Percentiles rank a stretch among this genome's conserved stretches.
phyloP scores from a whole-genome alignment of 2,329 filamentous ascomycete genomes.

The Raffaelea ambrosiae region DNA sequence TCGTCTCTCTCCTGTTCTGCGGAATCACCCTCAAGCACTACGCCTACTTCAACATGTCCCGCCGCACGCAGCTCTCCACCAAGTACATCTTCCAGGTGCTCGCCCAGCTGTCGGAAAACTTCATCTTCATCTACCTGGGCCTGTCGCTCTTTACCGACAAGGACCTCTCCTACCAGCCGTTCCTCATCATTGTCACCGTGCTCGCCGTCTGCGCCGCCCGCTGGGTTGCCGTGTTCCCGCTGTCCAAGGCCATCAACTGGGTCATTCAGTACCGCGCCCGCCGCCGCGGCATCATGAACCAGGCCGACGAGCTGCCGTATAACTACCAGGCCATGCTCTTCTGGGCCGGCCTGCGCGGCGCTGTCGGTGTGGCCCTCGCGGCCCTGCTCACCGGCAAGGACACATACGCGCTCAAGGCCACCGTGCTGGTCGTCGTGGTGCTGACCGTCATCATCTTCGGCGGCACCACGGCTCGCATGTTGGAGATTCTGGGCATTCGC shows the following conservation, averaged over 20 bases:
- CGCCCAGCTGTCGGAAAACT: slow-evolving; percentile 94
- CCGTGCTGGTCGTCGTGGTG: slow-evolving; percentile 94
- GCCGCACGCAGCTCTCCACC: slow-evolving; percentile 91
- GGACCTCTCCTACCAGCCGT: slow-evolving; percentile 80
- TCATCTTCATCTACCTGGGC: slow-evolving; percentile 98
- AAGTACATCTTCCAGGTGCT: slow-evolving; percentile 96
- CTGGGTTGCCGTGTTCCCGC: slow-evolving; percentile 90
- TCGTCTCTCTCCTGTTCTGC: slow-evolving; percentile 93
- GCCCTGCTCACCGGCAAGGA: slow-evolving; percentile 80
- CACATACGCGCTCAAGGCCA: slow-evolving; percentile 75
- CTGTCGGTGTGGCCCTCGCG: slow-evolving; percentile 89
- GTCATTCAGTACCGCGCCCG: slow-evolving; percentile 80
- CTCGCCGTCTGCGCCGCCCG: slow-evolving; percentile 85
- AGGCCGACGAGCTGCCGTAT: slow-evolving; percentile 81
- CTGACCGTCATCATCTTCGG: slow-evolving; percentile 98
- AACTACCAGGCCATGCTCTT: slow-evolving; percentile 99
- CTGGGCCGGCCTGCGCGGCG: slow-evolving; percentile 92
- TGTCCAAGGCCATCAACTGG: slow-evolving; percentile 85
- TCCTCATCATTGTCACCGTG: slow-evolving; percentile 89
- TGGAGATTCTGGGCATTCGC: slow-evolving; percentile 93
- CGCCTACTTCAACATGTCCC: slow-evolving; percentile 99
- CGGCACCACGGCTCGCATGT: slow-evolving; percentile 92
- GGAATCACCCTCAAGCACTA: slow-evolving; percentile 98
- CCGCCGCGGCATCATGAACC: slow-evolving; percentile 60
- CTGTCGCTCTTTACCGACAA: slow-evolving; percentile 90